Base-by-base conservation (phyloP, 768 basidiomycete species). In the Xerocomus spinulosus region DNA sequence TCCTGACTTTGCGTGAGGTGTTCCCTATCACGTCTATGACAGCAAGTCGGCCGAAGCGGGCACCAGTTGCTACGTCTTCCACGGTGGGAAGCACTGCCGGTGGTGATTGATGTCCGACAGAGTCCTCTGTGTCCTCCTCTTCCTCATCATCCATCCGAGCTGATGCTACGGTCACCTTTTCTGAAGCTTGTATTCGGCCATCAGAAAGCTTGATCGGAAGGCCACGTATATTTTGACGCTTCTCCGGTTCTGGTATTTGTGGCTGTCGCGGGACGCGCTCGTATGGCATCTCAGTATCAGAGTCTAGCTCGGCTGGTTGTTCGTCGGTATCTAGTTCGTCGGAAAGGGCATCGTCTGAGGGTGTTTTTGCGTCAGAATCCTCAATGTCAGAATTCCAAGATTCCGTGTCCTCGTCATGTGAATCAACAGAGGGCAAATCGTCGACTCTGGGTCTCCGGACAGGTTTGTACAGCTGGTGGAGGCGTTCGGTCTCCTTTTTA, bases 151-250 rank as follows among this genome's bases (percentile, higher is more conserved):
- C 60, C 32, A 51, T 44, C 26, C 65, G 50, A 20, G 39, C 48
- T 12, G 51, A 50, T 5, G 49, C 54, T 20, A 42, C 39, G 32
- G 55, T 65, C 39, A 63, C 55, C 35, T 59, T 70, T 36, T 75
- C 77, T 21, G 77, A 81, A 48, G 79, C 68, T 60, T 84, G 79
- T 53, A 97, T 77, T 51, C 78, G 80, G 1, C 94, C 94, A 53
- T 87, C 77, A 3, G 83, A 74, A 2, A 95, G 74, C 67, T 96
- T 97, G 60, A 95, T 93, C 9, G 94, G 91, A 25, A 95, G 72
- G 14, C 85, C 74, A 42, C 77, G 73, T 39, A 86, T 73, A 38
- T 73, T 75, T 49, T 74, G 72, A 30, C 72, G 73, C 51, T 77
- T 68, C 40, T 77, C 69, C 20, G 69, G 56, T 42, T 78, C 73